These are phyloP conservation scores for Trametes punicea DNA, from an alignment of 768 basidiomycete species.

Conservation along the genomic window DNA sequence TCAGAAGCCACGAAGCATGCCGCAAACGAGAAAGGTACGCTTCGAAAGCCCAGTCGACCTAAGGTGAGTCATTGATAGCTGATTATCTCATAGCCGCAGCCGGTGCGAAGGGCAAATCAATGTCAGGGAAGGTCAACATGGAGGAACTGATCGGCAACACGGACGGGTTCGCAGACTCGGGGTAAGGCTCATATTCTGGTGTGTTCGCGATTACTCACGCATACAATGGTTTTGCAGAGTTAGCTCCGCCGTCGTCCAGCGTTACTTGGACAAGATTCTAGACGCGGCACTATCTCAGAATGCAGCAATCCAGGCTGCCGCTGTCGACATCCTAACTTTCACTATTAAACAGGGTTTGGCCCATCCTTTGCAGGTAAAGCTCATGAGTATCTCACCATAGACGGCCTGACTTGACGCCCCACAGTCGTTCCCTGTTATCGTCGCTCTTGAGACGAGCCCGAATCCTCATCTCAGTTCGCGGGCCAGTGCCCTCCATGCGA, in stretches of 20 bases:
- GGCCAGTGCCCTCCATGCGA: constrained; percentile 75
- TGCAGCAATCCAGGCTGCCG: constrained; percentile 69
- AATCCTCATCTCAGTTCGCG: constrained; percentile 57
- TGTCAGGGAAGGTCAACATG: constrained; percentile 69
- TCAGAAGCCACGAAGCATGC: constrained; percentile 80
- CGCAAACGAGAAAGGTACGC: constrained; percentile 59
- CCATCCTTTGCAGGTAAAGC: constrained; percentile 81
- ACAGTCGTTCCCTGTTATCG: constrained; percentile 87
- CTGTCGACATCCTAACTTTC: constrained; percentile 88
- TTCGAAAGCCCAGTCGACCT: too few species aligned
- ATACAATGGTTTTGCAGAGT: constrained; percentile 50
- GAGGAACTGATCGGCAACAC: constrained; percentile 93
- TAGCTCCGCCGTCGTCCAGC: constrained; percentile 91
- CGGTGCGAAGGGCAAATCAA: constrained; percentile 41
- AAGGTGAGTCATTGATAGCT: too few species aligned
- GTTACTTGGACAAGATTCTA: constrained; percentile 81
- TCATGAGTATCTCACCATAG: neutral
- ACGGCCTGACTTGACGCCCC: neutral
- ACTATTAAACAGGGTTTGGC: constrained; percentile 94
- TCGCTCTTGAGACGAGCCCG: constrained; percentile 89
- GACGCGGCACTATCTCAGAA: constrained; percentile 74
- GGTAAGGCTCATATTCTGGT: constrained; percentile 47
- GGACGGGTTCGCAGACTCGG: constrained; percentile 94
- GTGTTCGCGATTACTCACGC: neutral
- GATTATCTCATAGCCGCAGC: neutral